A percentile compares a stretch with the other conserved stretches of the same genome.
Conservation (phyloP, 176 grass and related monocot genomes). For the Dactylis glomerata region DNA sequence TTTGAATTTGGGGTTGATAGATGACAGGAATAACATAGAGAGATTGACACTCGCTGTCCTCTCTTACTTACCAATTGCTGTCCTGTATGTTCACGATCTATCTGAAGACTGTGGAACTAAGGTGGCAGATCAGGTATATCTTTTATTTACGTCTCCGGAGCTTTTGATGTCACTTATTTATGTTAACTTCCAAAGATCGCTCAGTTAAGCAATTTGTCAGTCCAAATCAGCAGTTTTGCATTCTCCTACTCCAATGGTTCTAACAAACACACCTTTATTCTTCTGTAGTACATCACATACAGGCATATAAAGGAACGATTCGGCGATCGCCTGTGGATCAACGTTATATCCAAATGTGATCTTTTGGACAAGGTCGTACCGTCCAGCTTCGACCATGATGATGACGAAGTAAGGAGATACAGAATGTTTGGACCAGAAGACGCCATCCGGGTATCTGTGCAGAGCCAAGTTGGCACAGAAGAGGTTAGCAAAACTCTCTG, state of each 20-base stretch:
- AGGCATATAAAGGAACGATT: conserved; percentile 78
- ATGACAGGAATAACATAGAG: conserved; percentile 98
- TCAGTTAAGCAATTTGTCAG: background rate
- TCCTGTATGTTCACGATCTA: conserved; percentile 88
- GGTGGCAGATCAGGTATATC: conserved; percentile 64
- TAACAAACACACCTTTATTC: background rate
- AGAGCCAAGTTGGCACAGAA: conserved; percentile 43
- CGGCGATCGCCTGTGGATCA: conserved; percentile 60
- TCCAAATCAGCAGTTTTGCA: background rate
- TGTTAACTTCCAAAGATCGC: background rate
- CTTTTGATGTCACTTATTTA: background rate
- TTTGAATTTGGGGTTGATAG: conserved; percentile 31
- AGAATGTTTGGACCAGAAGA: conserved; percentile 58
- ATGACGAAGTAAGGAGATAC: conserved; percentile 49
- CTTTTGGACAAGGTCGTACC: conserved; percentile 46
- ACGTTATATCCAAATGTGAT: conserved; percentile 93
- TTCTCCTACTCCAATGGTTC: background rate
- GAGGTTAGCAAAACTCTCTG: conserved; percentile 44
- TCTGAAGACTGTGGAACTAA: conserved; percentile 86
- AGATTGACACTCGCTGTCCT: conserved; percentile 81
- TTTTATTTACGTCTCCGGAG: background rate
- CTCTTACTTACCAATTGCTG: conserved; percentile 74
- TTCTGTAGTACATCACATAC: conserved; percentile 67
- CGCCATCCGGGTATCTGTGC: conserved; percentile 66
- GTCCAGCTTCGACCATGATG: background rate